These are phyloP conservation scores for Fraxinus sp. DNA, from an alignment of 305 asterid species.

Conservation along the genomic window DNA sequence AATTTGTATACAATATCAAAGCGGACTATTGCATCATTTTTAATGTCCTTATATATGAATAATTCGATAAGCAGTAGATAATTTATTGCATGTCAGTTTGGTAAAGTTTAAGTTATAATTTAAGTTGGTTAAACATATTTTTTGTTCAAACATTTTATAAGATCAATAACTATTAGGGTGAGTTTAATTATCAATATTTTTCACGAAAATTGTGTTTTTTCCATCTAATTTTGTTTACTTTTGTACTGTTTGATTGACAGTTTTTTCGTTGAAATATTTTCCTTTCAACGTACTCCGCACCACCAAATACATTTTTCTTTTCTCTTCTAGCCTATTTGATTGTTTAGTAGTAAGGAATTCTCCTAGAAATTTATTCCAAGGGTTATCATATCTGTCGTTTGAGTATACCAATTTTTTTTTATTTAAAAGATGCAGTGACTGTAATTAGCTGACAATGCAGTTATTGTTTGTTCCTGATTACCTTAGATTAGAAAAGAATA, in stretches of 20 bases:
- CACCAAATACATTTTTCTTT: neutral
- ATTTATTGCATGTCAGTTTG: no score
- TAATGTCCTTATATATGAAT: neutral
- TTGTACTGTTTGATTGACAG: no score
- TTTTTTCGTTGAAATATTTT: no score
- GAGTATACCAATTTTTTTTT: neutral
- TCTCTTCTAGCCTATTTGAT: neutral
- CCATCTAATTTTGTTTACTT: no score
- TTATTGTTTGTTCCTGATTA: slow-evolving; percentile 27
- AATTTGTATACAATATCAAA: neutral
- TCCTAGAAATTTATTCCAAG: neutral
- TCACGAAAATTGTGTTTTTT: no score
- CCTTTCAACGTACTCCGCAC: neutral
- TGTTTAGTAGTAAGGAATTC: neutral
- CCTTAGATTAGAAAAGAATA: neutral
- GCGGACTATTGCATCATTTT: neutral
- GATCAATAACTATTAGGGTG: no score
- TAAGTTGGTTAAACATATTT: no score
- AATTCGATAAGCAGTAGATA: neutral
- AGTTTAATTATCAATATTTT: no score
- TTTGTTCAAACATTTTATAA: no score
- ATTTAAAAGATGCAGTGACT: slow-evolving; percentile 16
- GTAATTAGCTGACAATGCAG: slow-evolving; percentile 38
- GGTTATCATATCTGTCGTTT: neutral
- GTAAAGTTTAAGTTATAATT: no score